Percentiles rank a stretch among this genome's conserved stretches.
These are phyloP conservation scores for Suillus discolor DNA, from an alignment of 768 basidiomycete genomes.

Conservation along the genomic window DNA sequence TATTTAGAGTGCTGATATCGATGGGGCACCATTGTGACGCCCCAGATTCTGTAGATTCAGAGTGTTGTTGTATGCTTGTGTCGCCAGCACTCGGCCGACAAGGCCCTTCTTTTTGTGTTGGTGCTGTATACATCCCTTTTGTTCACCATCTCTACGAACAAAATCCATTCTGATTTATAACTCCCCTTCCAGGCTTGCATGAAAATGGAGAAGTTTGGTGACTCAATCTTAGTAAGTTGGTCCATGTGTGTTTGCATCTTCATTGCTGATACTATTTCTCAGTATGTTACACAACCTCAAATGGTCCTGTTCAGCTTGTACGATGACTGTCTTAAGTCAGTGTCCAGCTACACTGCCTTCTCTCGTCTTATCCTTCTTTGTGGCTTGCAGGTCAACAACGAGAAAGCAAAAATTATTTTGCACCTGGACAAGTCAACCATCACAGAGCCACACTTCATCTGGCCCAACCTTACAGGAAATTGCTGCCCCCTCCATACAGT, in stretches of 20 bases:
- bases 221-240: conserved; percentile 76
- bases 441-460: conserved; percentile 97
- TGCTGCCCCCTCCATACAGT: conserved; percentile 90
- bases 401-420: conserved; percentile 98
- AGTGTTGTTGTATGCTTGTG: too few relatives aligned
- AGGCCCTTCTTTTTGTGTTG: too few relatives aligned
- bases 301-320: conserved; percentile 99
- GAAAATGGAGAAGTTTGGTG: conserved; percentile 99
- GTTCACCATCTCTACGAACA: too few relatives aligned
- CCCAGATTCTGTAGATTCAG: too few relatives aligned
- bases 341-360: conserved; percentile 99
- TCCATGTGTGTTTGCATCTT: neutral
- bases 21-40: too few relatives aligned
- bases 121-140: too few relatives aligned
- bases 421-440: conserved; percentile 97
- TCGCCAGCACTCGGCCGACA: too few relatives aligned
- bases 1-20: too few relatives aligned
- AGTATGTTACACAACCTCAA: conserved; percentile 95
- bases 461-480: conserved; percentile 96
- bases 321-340: conserved; percentile 98
- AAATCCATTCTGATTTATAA: conserved; percentile 94
- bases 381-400: conserved; percentile 98
- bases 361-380: conserved; percentile 97
- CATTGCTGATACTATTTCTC: conserved; percentile 10
- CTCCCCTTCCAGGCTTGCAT: conserved; percentile 99